These are phyloP conservation scores for Daldinia grandis DNA, from an alignment of 495 filamentous ascomycete genomes.

Conservation along the genomic window DNA sequence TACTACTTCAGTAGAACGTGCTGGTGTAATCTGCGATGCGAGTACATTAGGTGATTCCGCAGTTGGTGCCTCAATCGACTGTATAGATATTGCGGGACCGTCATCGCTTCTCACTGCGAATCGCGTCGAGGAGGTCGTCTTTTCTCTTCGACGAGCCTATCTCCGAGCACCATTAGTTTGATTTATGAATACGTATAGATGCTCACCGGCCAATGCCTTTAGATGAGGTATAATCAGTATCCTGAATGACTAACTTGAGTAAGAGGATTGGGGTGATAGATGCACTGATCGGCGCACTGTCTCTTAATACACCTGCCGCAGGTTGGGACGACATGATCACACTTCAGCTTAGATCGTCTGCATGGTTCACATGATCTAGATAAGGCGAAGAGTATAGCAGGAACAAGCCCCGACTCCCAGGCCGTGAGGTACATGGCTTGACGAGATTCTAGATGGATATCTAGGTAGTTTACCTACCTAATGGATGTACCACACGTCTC, in stretches of 20 bases:
- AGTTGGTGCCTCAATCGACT: slow-evolving; percentile 25
- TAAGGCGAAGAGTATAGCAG: slow-evolving; percentile 5
- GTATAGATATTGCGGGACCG: slow-evolving; percentile 1
- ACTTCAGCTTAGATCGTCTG: slow-evolving; percentile 46
- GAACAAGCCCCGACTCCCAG: slow-evolving; percentile 22
- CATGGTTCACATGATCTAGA: slow-evolving; percentile 42
- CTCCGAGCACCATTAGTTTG: slow-evolving; percentile 5
- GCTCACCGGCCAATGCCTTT: not conserved
- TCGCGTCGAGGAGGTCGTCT: slow-evolving; percentile 18
- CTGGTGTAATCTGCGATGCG: slow-evolving; percentile 4
- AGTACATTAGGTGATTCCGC: not conserved
- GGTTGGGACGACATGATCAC: slow-evolving; percentile 47
- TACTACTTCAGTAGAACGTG: slow-evolving; percentile 22
- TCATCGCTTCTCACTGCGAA: slow-evolving; percentile 16
- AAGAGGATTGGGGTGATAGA: slow-evolving; percentile 48
- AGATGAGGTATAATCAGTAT: not conserved
- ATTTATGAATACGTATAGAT: not conserved
- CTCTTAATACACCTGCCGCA: slow-evolving; percentile 45
- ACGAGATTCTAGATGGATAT: not conserved
- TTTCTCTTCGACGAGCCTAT: slow-evolving; percentile 23
- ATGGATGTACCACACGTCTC: slow-evolving; percentile 2
- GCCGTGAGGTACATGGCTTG: slow-evolving; percentile 3
- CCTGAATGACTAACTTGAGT: slow-evolving; percentile 38
- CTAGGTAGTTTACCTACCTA: not conserved
- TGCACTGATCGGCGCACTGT: slow-evolving; percentile 43